Percentiles rank a stretch among this genome's conserved stretches.
Conservation (phyloP, 176 grass and related monocot species). For the Chrysopogon serrulatus region DNA sequence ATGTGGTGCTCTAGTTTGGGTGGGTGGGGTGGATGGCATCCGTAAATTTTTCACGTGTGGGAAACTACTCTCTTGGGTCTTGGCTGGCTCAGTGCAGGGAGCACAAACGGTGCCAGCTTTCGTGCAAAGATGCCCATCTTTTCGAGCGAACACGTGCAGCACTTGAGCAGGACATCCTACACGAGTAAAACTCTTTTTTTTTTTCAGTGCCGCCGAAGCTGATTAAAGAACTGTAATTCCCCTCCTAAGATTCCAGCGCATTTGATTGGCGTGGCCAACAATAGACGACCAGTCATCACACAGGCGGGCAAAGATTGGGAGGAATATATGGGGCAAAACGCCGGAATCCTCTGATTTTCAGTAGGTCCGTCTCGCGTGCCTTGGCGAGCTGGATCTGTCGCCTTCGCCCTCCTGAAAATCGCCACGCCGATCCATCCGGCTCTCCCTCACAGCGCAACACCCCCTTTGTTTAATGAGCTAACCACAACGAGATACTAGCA, state of each 20-base stretch:
- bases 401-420: not conserved
- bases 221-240: not conserved
- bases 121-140: not conserved
- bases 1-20: too few relatives aligned
- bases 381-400: slow-evolving; percentile 30
- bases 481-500: not conserved
- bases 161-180: not conserved
- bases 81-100: not conserved
- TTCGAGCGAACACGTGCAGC: not conserved
- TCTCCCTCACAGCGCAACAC: not conserved
- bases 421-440: not conserved
- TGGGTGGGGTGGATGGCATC: too few relatives aligned
- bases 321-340: slow-evolving; percentile 26
- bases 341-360: slow-evolving; percentile 7
- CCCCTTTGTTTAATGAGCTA: not conserved
- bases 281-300: not conserved
- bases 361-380: slow-evolving; percentile 8
- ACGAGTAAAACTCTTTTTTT: not conserved
- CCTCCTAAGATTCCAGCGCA: not conserved
- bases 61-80: not conserved
- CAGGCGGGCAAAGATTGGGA: slow-evolving; percentile 10
- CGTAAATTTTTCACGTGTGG: not conserved
- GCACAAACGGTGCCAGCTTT: not conserved
- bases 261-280: not conserved
- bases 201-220: not conserved